Evolutionary conservation across 1,284 basidiomycete species (phyloP), one percentile per base, ranked within the genome.

Genomic region (Cerrena zonata): DNA sequence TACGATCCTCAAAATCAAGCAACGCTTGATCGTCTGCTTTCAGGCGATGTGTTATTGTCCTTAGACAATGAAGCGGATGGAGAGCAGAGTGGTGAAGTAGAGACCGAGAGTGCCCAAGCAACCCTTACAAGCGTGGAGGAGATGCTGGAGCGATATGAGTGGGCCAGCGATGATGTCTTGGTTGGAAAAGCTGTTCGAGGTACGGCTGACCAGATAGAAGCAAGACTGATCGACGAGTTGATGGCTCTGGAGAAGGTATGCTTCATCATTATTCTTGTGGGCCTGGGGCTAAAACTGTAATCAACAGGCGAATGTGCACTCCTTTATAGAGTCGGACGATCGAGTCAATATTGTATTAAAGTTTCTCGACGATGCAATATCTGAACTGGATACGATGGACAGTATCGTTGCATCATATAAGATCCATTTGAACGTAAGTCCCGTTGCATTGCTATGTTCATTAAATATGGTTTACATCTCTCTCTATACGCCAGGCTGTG

Each of bases 61-160:
- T 44, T 53, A 40, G 54, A 65, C 52, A 48, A 65, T 60, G 48
- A 62, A 54, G 69, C 69, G 5, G 62, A 53, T 41, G 68, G 63
- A 2, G 69, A 63, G n/a, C 72, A 75, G 7, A 68, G 71, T n/a
- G 69, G 78, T 26, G 86, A 89, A 36, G 78, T 76, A 2, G 82
- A 85, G 50, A 87, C 86, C 40, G 88, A 87, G 58, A 80, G 78
- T 48, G 81, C 84, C 11, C 84, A 90, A 58, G 89, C 86, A 4
- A 90, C 89, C 4, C 78, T 96, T 67, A 75, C 86, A 7, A 94
- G 84, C 65, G 91, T 99, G 2, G 96, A 99, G 65, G 96, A 99
- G 65, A 94, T 99, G 91, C 77, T 99, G 10, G 95, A 99, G 63
- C 94, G 94, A 0, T 95, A 97, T 63, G 95, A 99, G 66, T 98